A percentile compares a stretch with the other conserved stretches of the same genome.
phyloP scores from a whole-genome alignment of 768 basidiomycete species.

The Tricholoma terreum region DNA sequence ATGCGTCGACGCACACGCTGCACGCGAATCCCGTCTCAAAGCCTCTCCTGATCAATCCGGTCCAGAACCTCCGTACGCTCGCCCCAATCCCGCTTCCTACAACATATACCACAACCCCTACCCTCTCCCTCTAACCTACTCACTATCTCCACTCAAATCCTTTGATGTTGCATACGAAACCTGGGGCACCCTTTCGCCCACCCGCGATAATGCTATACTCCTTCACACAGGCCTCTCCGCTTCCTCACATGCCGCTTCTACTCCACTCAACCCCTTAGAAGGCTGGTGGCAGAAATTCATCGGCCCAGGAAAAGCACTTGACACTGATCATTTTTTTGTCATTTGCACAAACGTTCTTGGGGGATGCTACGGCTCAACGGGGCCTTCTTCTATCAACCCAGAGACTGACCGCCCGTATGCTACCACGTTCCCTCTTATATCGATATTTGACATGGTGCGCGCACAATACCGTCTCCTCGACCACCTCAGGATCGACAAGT shows the following conservation, averaged over 20 bases:
- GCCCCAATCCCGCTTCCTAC: conserved; percentile 76
- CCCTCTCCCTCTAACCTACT: conserved; percentile 65
- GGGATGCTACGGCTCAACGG: conserved; percentile 97
- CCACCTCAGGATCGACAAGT: conserved; percentile 73
- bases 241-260: conserved; percentile 91
- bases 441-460: conserved; percentile 95
- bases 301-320: conserved; percentile 89
- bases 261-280: conserved; percentile 66
- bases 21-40: conserved; percentile 54
- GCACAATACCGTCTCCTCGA: conserved; percentile 90
- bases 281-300: conserved; percentile 99
- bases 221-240: conserved; percentile 96
- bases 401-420: conserved; percentile 71
- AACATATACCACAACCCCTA: conserved; percentile 56
- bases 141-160: conserved; percentile 50
- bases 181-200: conserved; percentile 85
- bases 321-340: conserved; percentile 89
- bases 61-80: conserved; percentile 80
- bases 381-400: conserved; percentile 83
- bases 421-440: conserved; percentile 87
- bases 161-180: conserved; percentile 96
- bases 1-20: conserved; percentile 81
- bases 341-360: conserved; percentile 97
- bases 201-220: conserved; percentile 84
- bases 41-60: conserved; percentile 41